Conservation (phyloP, 2,329 filamentous ascomycete genomes). For the Fusarium longipes region DNA sequence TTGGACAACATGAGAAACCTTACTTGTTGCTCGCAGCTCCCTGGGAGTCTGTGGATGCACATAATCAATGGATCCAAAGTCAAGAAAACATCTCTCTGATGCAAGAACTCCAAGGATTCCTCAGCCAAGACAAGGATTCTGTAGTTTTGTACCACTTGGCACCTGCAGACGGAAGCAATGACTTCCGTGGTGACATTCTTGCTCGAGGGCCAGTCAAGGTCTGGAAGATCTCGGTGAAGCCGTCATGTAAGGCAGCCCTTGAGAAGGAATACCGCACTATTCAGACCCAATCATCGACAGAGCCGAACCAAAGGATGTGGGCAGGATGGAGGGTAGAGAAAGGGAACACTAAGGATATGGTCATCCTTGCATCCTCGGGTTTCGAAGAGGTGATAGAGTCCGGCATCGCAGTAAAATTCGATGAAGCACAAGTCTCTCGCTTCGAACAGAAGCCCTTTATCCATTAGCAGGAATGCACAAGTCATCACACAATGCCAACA, state of each 20-base stretch:
- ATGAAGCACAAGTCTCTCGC: slow-evolving; percentile 37
- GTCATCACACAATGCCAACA: slow-evolving; percentile 22
- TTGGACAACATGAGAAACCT: slow-evolving; percentile 51
- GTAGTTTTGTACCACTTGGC: slow-evolving; percentile 58
- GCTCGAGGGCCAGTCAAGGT: slow-evolving; percentile 51
- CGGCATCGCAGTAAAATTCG: slow-evolving; percentile 37
- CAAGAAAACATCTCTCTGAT: slow-evolving; percentile 54
- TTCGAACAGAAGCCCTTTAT: slow-evolving; percentile 45
- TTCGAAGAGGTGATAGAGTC: slow-evolving; percentile 51
- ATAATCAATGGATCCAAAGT: slow-evolving; percentile 58
- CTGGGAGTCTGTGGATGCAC: slow-evolving; percentile 57
- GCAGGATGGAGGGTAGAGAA: slow-evolving; percentile 58
- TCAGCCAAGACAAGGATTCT: slow-evolving; percentile 48
- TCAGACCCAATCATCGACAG: slow-evolving; percentile 49
- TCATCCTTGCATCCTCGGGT: slow-evolving; percentile 55
- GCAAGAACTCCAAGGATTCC: slow-evolving; percentile 48
- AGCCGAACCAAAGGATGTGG: slow-evolving; percentile 50
- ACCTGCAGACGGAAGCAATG: slow-evolving; percentile 43
- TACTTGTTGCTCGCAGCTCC: slow-evolving; percentile 58
- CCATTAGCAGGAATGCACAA: slow-evolving; percentile 27
- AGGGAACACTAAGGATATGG: slow-evolving; percentile 51
- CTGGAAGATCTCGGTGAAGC: slow-evolving; percentile 48
- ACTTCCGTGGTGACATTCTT: slow-evolving; percentile 44
- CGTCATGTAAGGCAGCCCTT: slow-evolving; percentile 50
- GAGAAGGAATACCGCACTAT: slow-evolving; percentile 49